These are phyloP conservation scores for Cryptococcus deneoformans DNA, from an alignment of 1,284 basidiomycete species.

Conservation along the genomic window DNA sequence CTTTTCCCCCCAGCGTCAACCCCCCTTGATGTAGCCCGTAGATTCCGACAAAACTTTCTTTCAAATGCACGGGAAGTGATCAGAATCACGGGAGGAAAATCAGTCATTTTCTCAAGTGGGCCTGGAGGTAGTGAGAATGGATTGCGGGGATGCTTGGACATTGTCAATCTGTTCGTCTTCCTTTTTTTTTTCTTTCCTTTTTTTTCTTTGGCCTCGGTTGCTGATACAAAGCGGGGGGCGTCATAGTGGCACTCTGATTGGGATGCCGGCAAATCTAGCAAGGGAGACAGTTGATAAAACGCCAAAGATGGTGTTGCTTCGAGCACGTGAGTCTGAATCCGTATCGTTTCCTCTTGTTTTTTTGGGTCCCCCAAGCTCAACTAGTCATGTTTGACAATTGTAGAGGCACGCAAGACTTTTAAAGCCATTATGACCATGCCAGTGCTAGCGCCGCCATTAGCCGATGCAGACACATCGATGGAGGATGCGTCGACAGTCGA, in stretches of 20 bases:
- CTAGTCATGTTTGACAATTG: not conserved
- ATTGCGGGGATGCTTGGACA: constrained; percentile 41
- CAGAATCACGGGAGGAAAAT: constrained; percentile 45
- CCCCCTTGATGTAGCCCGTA: constrained; percentile 22
- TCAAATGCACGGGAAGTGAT: constrained; percentile 47
- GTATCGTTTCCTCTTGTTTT: too few relatives aligned
- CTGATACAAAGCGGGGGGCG: too few relatives aligned
- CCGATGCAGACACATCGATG: too few relatives aligned
- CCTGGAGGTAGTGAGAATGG: constrained; percentile 29
- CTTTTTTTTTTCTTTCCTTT: too few relatives aligned
- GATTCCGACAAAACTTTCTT: constrained; percentile 47
- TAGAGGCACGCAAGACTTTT: constrained; percentile 45
- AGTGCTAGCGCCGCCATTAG: constrained; percentile 17
- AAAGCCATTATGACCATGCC: constrained; percentile 45
- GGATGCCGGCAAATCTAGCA: constrained; percentile 31
- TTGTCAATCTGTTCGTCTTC: constrained; percentile 43
- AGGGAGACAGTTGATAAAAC: constrained; percentile 36
- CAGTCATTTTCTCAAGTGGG: constrained; percentile 47
- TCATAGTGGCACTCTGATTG: constrained; percentile 40
- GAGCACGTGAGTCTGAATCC: constrained; percentile 39
- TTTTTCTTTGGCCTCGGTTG: too few relatives aligned
- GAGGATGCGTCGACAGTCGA: too few relatives aligned
- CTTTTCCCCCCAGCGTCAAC: constrained; percentile 35
- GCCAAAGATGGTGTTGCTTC: constrained; percentile 41
- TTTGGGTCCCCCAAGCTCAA: not conserved